Base-by-base conservation (phyloP, 441 rosid species). In the Syzygium syzygioides region DNA sequence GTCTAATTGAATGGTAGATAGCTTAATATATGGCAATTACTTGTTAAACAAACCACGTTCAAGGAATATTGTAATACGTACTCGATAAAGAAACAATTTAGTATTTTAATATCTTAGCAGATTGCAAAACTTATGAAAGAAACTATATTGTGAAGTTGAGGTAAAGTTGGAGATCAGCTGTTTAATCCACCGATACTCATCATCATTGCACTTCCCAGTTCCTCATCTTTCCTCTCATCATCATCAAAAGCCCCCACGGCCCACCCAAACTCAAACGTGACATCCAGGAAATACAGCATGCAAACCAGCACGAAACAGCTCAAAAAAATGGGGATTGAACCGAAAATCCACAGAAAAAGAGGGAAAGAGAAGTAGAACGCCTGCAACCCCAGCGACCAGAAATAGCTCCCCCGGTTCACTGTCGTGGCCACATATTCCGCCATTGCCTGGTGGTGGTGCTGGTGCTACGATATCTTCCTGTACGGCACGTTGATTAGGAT, bases 301-400 rank as follows among this genome's bases (percentile, higher is more conserved):
- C 85, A 92, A 32, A 96, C 96, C 48, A 96, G 92, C 85, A 91
- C 87, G 26, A 94, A 41, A 86, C 99, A 96, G 54, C 94, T 92
- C 62, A 94, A 23, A 79, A 95, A 91, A 98, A 96, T 96, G 1
- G 99, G 98, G 53, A 98, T 91, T 2, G 99, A 98, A 25, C 99
- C 98, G 89, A 96, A 98, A 55, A 96, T 95, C 99, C 99, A 98
- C 84, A 98, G 90, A 79, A 96, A n/a, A 55, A 98, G 88, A 28
- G 99, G 99, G 66, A 95, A 93, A 0, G 99, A 98, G 93, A 96
- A 96, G 93, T 98, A 96, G 68, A 96, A 98, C 4, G 98, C 97
- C 20, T 99, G 91, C 71, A 98, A 91, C 13, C 99, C 99, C 52
- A 96, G 86, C 7, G 99, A 95, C 99, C 99, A 98, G 86, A 98